A percentile compares a stretch with the other conserved stretches of the same genome.
phyloP scores from a whole-genome alignment of 192 early-diverging fungal species.

The Chytriomyces sp. region DNA sequence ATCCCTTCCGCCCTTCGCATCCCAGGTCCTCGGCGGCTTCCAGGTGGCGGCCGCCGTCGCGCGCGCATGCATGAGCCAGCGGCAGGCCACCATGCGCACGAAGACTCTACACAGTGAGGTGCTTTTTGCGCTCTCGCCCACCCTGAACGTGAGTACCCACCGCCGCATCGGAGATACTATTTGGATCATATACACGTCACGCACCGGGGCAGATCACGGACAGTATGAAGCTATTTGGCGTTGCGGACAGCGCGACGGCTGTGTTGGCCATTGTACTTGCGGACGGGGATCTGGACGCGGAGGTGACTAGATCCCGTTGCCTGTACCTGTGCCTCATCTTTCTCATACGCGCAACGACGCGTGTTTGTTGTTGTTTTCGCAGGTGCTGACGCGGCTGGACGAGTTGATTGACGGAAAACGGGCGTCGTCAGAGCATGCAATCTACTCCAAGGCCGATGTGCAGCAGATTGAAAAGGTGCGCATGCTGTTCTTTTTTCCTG shows the following conservation, averaged over 20 bases:
- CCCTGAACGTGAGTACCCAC: constrained; percentile 23
- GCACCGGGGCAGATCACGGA: constrained; percentile 37
- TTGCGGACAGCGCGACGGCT: constrained; percentile 29
- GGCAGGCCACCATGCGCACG: constrained; percentile 36
- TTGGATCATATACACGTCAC: not conserved
- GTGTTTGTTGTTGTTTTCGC: not conserved
- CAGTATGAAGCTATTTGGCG: constrained; percentile 38
- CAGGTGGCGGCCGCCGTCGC: constrained; percentile 39
- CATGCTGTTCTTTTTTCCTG: not conserved
- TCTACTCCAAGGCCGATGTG: not conserved
- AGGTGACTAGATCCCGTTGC: not conserved
- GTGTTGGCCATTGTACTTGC: constrained; percentile 29
- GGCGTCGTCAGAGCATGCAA: not conserved
- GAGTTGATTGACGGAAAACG: not conserved
- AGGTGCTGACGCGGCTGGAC: not conserved
- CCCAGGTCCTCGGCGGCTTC: constrained; percentile 37
- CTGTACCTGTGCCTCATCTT: no score
- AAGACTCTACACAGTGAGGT: constrained; percentile 45
- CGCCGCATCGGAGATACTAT: not conserved
- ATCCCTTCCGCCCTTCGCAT: not conserved
- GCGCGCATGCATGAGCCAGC: constrained; percentile 36
- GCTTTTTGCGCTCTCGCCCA: constrained; percentile 47
- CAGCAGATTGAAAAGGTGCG: not conserved
- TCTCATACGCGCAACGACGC: not conserved
- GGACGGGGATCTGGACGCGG: not conserved